Evolutionary conservation across 257 asterid genomes (phyloP).

Genomic region (Penstemon barbatus): DNA sequence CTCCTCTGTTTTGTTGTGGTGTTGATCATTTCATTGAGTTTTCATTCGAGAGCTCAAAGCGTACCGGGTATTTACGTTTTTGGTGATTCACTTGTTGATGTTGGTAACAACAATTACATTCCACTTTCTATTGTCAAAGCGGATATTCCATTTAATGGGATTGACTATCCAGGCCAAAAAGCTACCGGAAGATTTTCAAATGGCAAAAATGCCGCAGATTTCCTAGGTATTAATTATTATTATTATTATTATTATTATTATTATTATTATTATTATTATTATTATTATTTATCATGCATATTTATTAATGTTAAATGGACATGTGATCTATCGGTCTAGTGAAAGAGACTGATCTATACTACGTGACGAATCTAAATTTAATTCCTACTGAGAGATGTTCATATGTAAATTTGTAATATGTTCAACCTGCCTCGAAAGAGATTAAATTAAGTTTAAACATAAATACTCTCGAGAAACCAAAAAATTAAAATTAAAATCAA

Average conservation of each 20-base stretch:
- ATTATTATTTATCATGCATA: background rate
- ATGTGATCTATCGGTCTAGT: too few relatives aligned
- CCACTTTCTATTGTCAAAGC: slow-evolving; percentile 53
- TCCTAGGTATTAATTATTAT: slow-evolving; percentile 42
- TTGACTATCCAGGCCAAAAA: slow-evolving; percentile 52
- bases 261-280: too few relatives aligned
- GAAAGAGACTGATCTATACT: too few relatives aligned
- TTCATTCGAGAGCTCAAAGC: slow-evolving; percentile 38
- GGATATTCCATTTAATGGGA: slow-evolving; percentile 62
- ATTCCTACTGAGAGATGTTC: too few relatives aligned
- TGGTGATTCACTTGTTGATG: slow-evolving; percentile 83
- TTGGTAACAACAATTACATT: slow-evolving; percentile 70
- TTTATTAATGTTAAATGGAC: too few relatives aligned
- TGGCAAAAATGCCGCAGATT: slow-evolving; percentile 83
- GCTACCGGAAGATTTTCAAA: slow-evolving; percentile 84
- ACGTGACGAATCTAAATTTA: too few relatives aligned
- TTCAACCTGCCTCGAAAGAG: too few relatives aligned
- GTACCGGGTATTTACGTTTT: slow-evolving; percentile 64
- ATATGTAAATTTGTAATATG: too few relatives aligned
- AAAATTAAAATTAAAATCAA: too few relatives aligned
- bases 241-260: too few relatives aligned
- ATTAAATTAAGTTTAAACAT: too few relatives aligned
- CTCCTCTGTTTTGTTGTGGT: slow-evolving; percentile 18
- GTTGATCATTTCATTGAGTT: background rate
- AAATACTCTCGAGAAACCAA: too few relatives aligned